These are phyloP conservation scores for Anacardium occidentale DNA, from an alignment of 345 rosid genomes.

Conservation along the genomic window DNA sequence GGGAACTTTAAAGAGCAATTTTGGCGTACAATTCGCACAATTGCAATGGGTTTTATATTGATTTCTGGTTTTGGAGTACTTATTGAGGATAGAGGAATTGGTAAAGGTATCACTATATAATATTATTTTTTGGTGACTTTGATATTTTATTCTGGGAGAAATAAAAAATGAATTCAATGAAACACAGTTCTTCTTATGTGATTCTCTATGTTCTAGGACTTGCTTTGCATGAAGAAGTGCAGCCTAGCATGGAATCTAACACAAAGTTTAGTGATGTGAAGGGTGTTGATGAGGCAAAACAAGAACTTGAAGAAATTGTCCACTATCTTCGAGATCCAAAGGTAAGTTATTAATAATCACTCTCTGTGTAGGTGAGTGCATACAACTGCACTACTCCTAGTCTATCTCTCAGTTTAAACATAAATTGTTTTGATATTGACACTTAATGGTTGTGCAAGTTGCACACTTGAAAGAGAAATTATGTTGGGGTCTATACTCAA, in stretches of 20 bases:
- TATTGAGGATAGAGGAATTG: slow-evolving; percentile 82
- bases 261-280: slow-evolving; percentile 92
- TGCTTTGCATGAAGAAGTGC: slow-evolving; percentile 91
- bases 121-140: not conserved
- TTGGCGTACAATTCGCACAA: slow-evolving; percentile 80
- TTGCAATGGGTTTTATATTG: slow-evolving; percentile 69
- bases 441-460: not conserved
- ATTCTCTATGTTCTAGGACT: slow-evolving; percentile 52
- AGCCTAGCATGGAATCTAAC: slow-evolving; percentile 85
- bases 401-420: not conserved
- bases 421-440: not conserved
- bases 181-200: not conserved
- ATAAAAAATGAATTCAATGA: slow-evolving; percentile 1
- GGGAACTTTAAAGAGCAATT: slow-evolving; percentile 86
- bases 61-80: slow-evolving; percentile 93
- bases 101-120: slow-evolving; percentile 61
- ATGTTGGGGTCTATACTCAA: not conserved
- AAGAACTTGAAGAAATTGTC: slow-evolving; percentile 94
- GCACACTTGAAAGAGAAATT: not conserved
- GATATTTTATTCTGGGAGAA: not conserved
- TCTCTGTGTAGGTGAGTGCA: not conserved
- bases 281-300: slow-evolving; percentile 97
- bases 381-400: not conserved
- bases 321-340: slow-evolving; percentile 97
- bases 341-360: slow-evolving; percentile 35